A percentile compares a stretch with the other conserved stretches of the same genome.
These are phyloP conservation scores for Ascosphaera acerosa DNA, from an alignment of 2,329 filamentous ascomycete genomes.

Conservation along the genomic window DNA sequence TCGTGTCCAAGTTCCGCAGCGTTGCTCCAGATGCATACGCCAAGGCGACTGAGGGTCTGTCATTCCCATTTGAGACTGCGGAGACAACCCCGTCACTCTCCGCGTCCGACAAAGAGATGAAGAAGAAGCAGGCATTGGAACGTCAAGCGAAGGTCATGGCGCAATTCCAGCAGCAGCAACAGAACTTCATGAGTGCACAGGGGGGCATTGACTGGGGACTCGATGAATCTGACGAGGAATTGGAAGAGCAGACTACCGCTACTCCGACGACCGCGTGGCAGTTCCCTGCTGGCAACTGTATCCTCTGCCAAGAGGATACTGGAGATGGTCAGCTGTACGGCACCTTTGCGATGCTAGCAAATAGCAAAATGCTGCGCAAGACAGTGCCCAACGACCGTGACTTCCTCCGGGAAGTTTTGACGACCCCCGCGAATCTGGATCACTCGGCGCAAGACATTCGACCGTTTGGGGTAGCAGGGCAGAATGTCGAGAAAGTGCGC, in stretches of 20 bases:
- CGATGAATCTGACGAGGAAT: conserved; percentile 40
- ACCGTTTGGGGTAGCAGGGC: conserved; percentile 72
- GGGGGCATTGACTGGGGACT: conserved; percentile 74
- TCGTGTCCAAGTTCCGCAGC: conserved; percentile 65
- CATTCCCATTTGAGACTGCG: conserved; percentile 48
- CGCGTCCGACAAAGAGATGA: conserved; percentile 38
- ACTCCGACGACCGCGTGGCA: conserved; percentile 57
- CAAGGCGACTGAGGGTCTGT: conserved; percentile 32
- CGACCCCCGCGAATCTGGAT: conserved; percentile 60
- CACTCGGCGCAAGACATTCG: conserved; percentile 57
- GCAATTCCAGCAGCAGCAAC: conserved; percentile 92
- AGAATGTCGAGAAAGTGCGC: conserved; percentile 53
- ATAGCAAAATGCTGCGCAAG: conserved; percentile 66
- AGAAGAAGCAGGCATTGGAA: conserved; percentile 74
- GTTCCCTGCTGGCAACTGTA: conserved; percentile 80
- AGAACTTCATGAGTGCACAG: conserved; percentile 77
- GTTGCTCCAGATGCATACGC: conserved; percentile 52
- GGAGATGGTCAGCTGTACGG: conserved; percentile 75
- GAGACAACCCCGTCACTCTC: conserved; percentile 49
- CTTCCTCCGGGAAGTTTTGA: conserved; percentile 58
- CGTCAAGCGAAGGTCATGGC: conserved; percentile 90
- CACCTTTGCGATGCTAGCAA: conserved; percentile 70
- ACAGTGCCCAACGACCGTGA: conserved; percentile 63
- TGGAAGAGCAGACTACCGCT: conserved; percentile 21
- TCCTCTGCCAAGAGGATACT: conserved; percentile 87